Base-by-base conservation (phyloP, 352 stramenopile genomes). In the Phytophthora sojae region DNA sequence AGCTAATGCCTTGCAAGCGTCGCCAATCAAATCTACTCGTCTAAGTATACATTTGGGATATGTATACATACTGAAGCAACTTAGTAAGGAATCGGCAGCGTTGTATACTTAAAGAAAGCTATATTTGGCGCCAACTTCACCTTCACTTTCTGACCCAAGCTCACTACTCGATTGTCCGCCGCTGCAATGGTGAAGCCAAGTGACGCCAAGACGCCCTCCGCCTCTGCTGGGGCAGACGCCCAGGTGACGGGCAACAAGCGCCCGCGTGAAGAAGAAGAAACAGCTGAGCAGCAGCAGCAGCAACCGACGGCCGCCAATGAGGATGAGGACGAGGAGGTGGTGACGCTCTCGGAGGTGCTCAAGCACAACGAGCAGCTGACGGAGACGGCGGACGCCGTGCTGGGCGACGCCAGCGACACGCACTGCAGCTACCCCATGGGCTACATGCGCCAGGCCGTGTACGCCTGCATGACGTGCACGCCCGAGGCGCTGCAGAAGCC, bases 381-480 rank as follows among this genome's bases (percentile, higher is more conserved):
- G 35, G 82, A 93, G 53, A 67, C 82, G 6, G 86, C 83, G 32
- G 74, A 91, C 55, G 82, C 83, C 1, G 82, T 93, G 55, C 73
- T 92, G 30, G 86, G 86, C 21, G 77, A 83, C 54, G 75, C 77
- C 12, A 91, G 82, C 47, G 79, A 80, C 42, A 88, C 80, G 14
- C 69, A 89, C 67, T 93, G 86, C 76, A 92, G 82, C 64, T 93
- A 90, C 67, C 67, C 82, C 32, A 81, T 89, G 65, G 82, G 83
- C 7, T 89, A 91, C 69, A 79, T 88, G 51, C 83, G 86, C 25
- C 86, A 93, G 60, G 81, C 82, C 4, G 61, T 93, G 21, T 92
- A 90, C 57, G 83, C 83, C 39, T 93, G 86, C 42, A 54, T 93
- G 54, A 93, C 86, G 4, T 93, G 86, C 74, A 89, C 83, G n/a